Conservation (phyloP, 768 basidiomycete species). For the Termitomyces sp. region DNA sequence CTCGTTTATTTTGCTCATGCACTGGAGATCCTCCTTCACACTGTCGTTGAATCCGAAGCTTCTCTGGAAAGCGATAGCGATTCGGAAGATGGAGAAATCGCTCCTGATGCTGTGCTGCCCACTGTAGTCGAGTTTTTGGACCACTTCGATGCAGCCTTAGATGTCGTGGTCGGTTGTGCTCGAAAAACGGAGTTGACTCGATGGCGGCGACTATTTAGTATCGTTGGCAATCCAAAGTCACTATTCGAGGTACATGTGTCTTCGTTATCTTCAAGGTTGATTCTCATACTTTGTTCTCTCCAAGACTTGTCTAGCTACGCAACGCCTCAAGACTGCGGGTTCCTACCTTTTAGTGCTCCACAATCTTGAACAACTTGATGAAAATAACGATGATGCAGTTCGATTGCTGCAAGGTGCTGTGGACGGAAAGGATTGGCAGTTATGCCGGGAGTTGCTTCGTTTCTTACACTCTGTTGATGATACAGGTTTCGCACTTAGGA, state of each 20-base stretch:
- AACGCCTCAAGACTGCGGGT: slow-evolving; percentile 80
- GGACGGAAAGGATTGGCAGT: slow-evolving; percentile 76
- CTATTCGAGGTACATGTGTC: slow-evolving; percentile 75
- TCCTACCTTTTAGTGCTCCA: slow-evolving; percentile 93
- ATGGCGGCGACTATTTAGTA: slow-evolving; percentile 85
- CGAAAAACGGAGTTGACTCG: slow-evolving; percentile 92
- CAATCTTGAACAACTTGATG: slow-evolving; percentile 86
- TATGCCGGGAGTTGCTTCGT: slow-evolving; percentile 87
- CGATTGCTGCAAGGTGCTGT: slow-evolving; percentile 75
- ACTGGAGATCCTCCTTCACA: slow-evolving; percentile 91
- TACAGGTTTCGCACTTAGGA: slow-evolving; percentile 62
- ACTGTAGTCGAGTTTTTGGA: slow-evolving; percentile 87
- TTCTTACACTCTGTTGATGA: slow-evolving; percentile 94
- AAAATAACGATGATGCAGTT: slow-evolving; percentile 72
- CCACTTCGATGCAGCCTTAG: slow-evolving; percentile 85
- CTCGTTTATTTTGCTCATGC: slow-evolving; percentile 93
- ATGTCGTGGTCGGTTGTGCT: slow-evolving; percentile 94
- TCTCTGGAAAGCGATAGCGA: slow-evolving; percentile 25
- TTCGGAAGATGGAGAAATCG: slow-evolving; percentile 21
- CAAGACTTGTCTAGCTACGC: slow-evolving; percentile 69
- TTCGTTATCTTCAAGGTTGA: not conserved
- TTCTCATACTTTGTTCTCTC: not conserved
- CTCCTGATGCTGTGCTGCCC: slow-evolving; percentile 44
- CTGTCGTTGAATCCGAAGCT: slow-evolving; percentile 84
- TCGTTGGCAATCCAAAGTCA: slow-evolving; percentile 85